Evolutionary conservation across 202 grass and related monocot species (phyloP).

Genomic region (Setaria italica): DNA sequence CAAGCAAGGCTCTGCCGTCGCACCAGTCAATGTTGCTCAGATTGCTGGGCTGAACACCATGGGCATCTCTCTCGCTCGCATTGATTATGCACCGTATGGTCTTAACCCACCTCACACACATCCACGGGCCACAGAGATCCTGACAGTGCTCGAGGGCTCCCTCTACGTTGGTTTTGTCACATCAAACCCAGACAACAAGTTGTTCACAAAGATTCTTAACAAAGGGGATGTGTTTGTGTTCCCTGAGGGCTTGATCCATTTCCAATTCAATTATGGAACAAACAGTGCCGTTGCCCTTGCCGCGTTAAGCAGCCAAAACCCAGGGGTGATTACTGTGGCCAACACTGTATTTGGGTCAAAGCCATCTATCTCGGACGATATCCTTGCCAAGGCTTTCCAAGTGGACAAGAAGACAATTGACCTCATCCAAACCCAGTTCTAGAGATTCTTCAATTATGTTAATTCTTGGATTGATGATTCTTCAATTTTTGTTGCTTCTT

Average conservation of each 20-base stretch:
- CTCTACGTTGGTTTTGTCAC: not conserved
- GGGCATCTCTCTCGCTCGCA: not conserved
- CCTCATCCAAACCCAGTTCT: conserved; percentile 2
- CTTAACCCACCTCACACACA: not conserved
- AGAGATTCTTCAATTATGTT: not conserved
- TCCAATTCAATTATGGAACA: not conserved
- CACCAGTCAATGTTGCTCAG: not conserved
- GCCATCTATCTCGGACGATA: not conserved
- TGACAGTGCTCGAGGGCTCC: not conserved
- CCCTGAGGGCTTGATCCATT: not conserved
- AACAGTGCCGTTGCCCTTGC: not conserved
- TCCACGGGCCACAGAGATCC: not conserved
- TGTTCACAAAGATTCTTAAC: not conserved
- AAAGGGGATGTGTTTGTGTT: not conserved
- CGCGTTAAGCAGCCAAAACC: not conserved
- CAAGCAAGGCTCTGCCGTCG: not conserved
- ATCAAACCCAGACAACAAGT: not conserved
- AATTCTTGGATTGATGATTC: too few species aligned
- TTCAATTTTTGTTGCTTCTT: too few species aligned
- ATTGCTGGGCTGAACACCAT: not conserved
- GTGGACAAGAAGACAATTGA: not conserved
- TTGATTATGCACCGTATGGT: not conserved
- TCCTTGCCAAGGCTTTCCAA: conserved; percentile 11
- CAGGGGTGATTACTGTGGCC: not conserved
- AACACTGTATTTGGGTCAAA: not conserved